Evolutionary conservation across 2,329 filamentous ascomycete species (phyloP), one percentile per base, ranked within the genome.

Genomic region (Alternaria angustiovoidea): DNA sequence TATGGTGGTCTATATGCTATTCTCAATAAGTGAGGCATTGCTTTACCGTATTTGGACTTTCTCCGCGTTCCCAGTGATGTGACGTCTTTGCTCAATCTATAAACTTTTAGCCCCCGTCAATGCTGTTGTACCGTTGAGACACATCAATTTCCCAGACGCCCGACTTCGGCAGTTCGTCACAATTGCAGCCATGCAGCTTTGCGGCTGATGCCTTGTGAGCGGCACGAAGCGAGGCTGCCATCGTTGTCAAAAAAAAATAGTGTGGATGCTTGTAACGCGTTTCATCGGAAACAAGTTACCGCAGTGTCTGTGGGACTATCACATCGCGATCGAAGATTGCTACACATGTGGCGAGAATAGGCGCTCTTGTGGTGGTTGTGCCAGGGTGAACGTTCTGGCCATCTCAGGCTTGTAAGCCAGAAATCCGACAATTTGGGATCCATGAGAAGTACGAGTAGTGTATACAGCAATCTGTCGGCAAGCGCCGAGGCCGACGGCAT

Each of bases 131-230:
- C 28, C 20, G 22, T 34, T 36, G 51, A 53, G 39, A 43, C 41
- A 30, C 22, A 32, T 49, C 43, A 49, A 49, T 48, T 22, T 48
- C 26, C 51, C 42, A 43, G 30, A 41, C 26, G 24, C 43, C 30
- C 30, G 44, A 34, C 18, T 44, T 47, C 38, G 52, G 48, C 53
- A 48, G 30, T 34, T 46, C 14, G 36, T 59, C 32, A 47, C 46
- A 56, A n/a, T 56, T 46, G 52, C 57, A 56, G 53, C 38, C 46
- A 28, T 39, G 52, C 44, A 59, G 53, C 32, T 51, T 36, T 39
- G 46, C 44, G 44, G 52, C 54, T 51, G 38, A 55, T 32, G 48
- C 44, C 24, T 43, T 26, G 28, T 26, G 20, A 18, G 32, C 46
- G 44, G 57, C 52, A 32, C 7, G 36, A 28, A 49, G 46, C 30